Evolutionary conservation across 352 stramenopile genomes (phyloP), one percentile per base, ranked within the genome.

Genomic region (Pythium chondricola): DNA sequence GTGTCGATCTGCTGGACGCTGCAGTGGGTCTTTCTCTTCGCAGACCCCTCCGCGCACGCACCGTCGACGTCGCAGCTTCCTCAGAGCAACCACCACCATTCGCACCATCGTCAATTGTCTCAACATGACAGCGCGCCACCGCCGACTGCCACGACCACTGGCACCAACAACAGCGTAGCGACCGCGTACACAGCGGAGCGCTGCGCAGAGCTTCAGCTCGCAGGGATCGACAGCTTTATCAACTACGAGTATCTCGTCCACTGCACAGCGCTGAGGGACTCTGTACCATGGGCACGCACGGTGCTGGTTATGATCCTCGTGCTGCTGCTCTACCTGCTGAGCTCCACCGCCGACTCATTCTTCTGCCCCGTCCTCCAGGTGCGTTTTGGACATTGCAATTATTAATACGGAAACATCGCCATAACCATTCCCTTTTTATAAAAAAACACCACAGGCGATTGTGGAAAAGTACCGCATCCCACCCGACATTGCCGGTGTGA

Each of bases 271-370:
- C 60, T 91, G 35, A 47, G 68, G 32, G 41, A 65, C 21, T 85
- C 76, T 6, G 60, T 67, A 0, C 52, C 52, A 3, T 31, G 74
- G 4, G 71, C 65, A 13, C 70, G 68, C 7, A 55, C 61, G 6
- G 31, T 62, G 25, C 63, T 91, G 6, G 59, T 86, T 14, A 26
- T 74, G 30, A 51, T 74, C 36, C 65, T 91, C 14, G 48, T 78
- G 7, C 37, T 86, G 43, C 59, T 92, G 42, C 53, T 92, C 10
- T 92, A 89, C 45, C 55, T 92, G 27, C 61, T 89, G 22, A 89
- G 77, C 60, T 89, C 80, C 22, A 92, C 80, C 3, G 80, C 80
- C 41, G 80, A 92, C 56, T 67, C 79, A 50, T 92, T 92, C 56
- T 92, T 92, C 58, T 88, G 73, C 37, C 80, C 80, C 0, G 66